Conservation (phyloP, 495 filamentous ascomycete genomes). For the Podospora pseudocomata region DNA sequence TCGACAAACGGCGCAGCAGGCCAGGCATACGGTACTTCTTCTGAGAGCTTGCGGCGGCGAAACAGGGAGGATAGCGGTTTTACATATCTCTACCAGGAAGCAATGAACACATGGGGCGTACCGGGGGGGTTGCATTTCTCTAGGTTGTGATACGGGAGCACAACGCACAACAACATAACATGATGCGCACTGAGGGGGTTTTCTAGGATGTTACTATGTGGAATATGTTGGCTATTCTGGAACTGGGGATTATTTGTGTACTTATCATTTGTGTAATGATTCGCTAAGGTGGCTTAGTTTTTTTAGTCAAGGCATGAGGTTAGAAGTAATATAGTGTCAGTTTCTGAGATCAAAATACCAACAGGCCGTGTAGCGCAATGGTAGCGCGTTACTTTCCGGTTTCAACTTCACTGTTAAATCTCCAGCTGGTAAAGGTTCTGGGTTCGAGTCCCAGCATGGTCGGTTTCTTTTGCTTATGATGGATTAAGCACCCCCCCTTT, state of each 20-base stretch:
- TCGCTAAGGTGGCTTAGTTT: neutral
- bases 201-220: neutral
- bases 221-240: neutral
- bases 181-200: neutral
- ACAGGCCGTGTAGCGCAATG: slow-evolving; percentile 4
- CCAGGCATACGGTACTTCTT: neutral
- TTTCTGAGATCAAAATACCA: neutral
- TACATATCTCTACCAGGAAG: no score
- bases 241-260: neutral
- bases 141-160: neutral
- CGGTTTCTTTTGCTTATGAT: neutral
- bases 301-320: neutral
- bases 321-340: neutral
- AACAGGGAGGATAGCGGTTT: no score
- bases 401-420: neutral
- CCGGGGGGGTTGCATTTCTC: neutral
- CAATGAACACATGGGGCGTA: neutral
- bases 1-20: neutral
- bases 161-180: neutral
- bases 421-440: neutral
- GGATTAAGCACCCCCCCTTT: no score
- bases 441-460: slow-evolving; percentile 2
- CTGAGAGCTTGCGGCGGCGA: no score
- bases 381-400: slow-evolving; percentile 6
- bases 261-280: neutral